These are phyloP conservation scores for Mortierella hygrophila DNA, from an alignment of 192 early-diverging fungal genomes.

Conservation along the genomic window DNA sequence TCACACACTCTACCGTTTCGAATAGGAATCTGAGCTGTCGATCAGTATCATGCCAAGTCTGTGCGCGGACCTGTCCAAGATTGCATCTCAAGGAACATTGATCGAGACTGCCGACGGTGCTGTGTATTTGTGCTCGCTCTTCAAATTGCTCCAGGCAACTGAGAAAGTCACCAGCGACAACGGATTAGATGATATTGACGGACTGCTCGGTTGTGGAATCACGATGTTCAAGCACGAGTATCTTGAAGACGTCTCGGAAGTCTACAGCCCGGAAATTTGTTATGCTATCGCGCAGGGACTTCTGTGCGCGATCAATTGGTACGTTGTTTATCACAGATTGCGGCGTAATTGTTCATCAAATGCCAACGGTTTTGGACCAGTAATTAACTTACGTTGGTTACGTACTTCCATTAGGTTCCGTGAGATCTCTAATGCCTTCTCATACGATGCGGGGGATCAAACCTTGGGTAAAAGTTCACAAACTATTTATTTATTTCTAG, in stretches of 20 bases:
- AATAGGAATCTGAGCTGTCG: slow-evolving; percentile 48
- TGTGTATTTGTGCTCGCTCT: slow-evolving; percentile 72
- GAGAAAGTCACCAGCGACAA: slow-evolving; percentile 69
- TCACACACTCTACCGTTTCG: background rate
- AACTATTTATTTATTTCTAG: too few species aligned
- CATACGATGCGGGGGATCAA: slow-evolving; percentile 40
- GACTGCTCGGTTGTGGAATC: slow-evolving; percentile 76
- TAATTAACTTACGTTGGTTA: background rate
- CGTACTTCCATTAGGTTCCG: slow-evolving; percentile 67
- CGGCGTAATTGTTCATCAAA: background rate
- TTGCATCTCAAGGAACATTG: slow-evolving; percentile 19
- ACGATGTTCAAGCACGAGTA: slow-evolving; percentile 59
- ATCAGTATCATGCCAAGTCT: slow-evolving; percentile 56
- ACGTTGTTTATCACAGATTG: slow-evolving; percentile 6
- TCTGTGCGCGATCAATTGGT: slow-evolving; percentile 70
- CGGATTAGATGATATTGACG: slow-evolving; percentile 74
- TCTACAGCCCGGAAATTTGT: slow-evolving; percentile 57
- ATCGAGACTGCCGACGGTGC: slow-evolving; percentile 48
- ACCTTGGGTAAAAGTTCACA: slow-evolving; percentile 34
- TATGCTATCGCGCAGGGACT: slow-evolving; percentile 49
- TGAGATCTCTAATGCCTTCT: slow-evolving; percentile 78
- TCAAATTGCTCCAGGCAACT: slow-evolving; percentile 80
- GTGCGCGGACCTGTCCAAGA: slow-evolving; percentile 37
- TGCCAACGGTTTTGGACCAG: background rate
- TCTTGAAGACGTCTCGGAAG: slow-evolving; percentile 36